Conservation (phyloP, 768 basidiomycete species). For the Psilocybe cyanescens region DNA sequence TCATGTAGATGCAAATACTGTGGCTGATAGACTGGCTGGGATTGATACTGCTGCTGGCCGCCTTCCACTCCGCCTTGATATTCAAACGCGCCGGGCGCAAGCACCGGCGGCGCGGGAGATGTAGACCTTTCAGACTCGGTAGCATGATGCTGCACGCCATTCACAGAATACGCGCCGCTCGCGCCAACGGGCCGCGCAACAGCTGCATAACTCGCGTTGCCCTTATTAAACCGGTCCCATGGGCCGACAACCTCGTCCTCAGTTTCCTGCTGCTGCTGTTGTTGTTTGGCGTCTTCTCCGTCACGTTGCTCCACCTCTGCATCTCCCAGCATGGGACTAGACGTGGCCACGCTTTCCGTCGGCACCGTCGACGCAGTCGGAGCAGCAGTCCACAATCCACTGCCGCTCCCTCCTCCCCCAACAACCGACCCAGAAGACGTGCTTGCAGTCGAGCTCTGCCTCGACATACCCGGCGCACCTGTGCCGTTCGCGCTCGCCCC, state of each 20-base stretch:
- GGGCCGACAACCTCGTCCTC: slow-evolving; percentile 43
- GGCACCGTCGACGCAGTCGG: slow-evolving; percentile 7
- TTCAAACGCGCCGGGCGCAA: too few relatives aligned
- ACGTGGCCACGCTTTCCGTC: slow-evolving; percentile 21
- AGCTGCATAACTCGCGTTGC: background rate
- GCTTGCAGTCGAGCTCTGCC: slow-evolving; percentile 37
- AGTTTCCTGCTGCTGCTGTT: background rate
- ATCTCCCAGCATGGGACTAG: slow-evolving; percentile 23
- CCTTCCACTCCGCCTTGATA: too few relatives aligned
- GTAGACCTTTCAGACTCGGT: slow-evolving; percentile 37
- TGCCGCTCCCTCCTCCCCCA: background rate
- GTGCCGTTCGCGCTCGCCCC: slow-evolving; percentile 1
- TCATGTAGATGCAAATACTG: slow-evolving; percentile 16
- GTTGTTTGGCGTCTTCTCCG: background rate
- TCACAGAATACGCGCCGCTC: background rate
- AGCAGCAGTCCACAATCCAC: slow-evolving; percentile 1
- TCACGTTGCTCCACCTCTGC: slow-evolving; percentile 6
- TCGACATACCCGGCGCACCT: slow-evolving; percentile 35
- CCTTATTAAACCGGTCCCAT: slow-evolving; percentile 42
- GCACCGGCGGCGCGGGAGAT: slow-evolving; percentile 27
- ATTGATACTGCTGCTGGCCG: slow-evolving; percentile 17
- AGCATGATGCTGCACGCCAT: background rate
- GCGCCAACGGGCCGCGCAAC: background rate
- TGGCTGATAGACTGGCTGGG: slow-evolving; percentile 6
- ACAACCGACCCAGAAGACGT: slow-evolving; percentile 16